Conservation (phyloP, 768 basidiomycete genomes). For the Austroboletus festivus region DNA sequence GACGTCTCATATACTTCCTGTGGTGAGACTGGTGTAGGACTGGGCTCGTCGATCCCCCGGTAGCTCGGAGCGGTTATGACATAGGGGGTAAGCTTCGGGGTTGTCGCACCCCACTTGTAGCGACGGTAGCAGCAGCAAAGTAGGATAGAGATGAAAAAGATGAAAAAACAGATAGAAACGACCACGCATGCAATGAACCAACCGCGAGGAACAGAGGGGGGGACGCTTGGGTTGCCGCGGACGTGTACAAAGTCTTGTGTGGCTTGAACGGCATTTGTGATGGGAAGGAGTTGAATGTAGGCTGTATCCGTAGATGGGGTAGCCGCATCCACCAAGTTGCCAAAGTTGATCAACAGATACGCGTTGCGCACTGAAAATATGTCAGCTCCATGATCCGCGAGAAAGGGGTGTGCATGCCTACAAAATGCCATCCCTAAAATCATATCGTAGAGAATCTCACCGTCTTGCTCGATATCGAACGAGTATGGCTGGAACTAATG, state of each 20-base stretch:
- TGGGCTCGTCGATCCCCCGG: constrained; percentile 24
- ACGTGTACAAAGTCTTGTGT: constrained; percentile 12
- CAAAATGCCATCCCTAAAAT: constrained; percentile 74
- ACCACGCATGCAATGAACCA: constrained; percentile 11
- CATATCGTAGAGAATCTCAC: constrained; percentile 45
- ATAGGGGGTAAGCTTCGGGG: constrained; percentile 7
- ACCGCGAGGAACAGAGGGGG: constrained; percentile 21
- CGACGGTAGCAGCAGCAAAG: constrained; percentile 11
- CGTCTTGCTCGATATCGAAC: constrained; percentile 36
- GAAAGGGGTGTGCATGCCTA: constrained; percentile 32
- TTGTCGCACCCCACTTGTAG: constrained; percentile 8
- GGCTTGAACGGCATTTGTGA: constrained; percentile 47
- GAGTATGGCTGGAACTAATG: constrained; percentile 70
- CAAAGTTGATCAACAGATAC: constrained; percentile 63
- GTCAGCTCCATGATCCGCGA: not conserved
- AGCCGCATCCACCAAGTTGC: constrained; percentile 52
- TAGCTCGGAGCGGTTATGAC: constrained; percentile 12
- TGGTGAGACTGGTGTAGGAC: no score
- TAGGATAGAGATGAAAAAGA: constrained; percentile 4
- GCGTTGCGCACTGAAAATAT: constrained; percentile 54
- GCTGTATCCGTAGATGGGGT: constrained; percentile 39
- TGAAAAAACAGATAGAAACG: constrained; percentile 4
- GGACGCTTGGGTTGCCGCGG: constrained; percentile 23
- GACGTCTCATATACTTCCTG: constrained; percentile 28
- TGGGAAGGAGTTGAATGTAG: constrained; percentile 61